phyloP scores from a whole-genome alignment of 1,139 yeast genomes.

The Arxiozyma telluris region DNA sequence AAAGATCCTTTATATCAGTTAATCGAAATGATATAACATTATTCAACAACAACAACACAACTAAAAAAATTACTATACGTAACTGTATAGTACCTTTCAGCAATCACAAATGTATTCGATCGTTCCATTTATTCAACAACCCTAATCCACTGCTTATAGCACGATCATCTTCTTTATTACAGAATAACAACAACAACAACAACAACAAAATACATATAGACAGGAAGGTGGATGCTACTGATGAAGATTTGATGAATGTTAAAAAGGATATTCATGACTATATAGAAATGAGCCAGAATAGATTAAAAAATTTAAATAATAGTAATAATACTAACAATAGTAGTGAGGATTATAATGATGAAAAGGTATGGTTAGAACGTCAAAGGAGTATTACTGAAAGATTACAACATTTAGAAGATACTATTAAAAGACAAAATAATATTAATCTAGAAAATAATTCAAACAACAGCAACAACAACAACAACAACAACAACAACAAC shows the following conservation, averaged over 20 bases:
- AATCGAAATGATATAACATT: not conserved
- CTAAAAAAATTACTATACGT: too few relatives aligned
- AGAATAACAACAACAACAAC: not conserved
- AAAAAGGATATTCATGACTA: slow-evolving; percentile 18
- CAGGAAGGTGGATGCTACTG: slow-evolving; percentile 5
- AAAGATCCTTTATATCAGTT: not conserved
- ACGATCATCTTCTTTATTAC: not conserved
- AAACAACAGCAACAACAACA: slow-evolving; percentile 1
- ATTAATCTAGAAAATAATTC: not conserved
- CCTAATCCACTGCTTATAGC: not conserved
- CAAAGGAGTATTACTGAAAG: slow-evolving; percentile 20
- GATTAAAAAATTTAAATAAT: slow-evolving; percentile 4
- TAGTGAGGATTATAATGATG: slow-evolving; percentile 8
- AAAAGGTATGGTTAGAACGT: slow-evolving; percentile 6
- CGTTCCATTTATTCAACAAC: not conserved
- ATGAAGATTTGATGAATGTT: slow-evolving; percentile 18
- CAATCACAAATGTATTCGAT: not conserved
- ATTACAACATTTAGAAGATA: slow-evolving; percentile 18
- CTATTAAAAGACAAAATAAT: slow-evolving; percentile 15
- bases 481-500: slow-evolving; percentile 1
- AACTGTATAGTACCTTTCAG: too few relatives aligned
- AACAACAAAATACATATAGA: not conserved
- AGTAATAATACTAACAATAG: slow-evolving; percentile 13
- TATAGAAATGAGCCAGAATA: not conserved
- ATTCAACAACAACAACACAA: too few relatives aligned